A percentile compares a stretch with the other conserved stretches of the same genome.
phyloP scores from a whole-genome alignment of 2,329 filamentous ascomycete species.

The Zasmidium citrigriseum region DNA sequence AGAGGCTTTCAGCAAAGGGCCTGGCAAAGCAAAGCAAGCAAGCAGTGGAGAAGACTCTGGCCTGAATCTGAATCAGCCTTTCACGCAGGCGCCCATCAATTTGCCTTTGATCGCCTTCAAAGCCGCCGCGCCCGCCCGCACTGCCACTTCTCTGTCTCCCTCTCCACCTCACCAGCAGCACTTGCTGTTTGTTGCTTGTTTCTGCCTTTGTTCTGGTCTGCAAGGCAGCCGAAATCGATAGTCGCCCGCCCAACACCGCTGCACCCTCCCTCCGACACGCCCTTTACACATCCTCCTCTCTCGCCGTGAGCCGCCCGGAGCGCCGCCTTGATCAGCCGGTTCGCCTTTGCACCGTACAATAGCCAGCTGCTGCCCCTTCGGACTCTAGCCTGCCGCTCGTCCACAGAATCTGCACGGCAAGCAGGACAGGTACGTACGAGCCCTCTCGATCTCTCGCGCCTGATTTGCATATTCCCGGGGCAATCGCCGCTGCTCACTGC shows the following conservation, averaged over 20 bases:
- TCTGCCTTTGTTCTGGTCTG: too few relatives aligned
- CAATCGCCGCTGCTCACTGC: too few relatives aligned
- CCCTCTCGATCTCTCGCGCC: too few relatives aligned
- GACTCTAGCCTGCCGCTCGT: not conserved
- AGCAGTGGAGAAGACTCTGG: not conserved
- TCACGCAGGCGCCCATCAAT: too few relatives aligned
- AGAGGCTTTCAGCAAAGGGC: not conserved
- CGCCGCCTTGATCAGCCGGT: slow-evolving; percentile 1
- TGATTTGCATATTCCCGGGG: too few relatives aligned
- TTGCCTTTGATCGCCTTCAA: too few relatives aligned
- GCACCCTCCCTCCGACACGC: not conserved
- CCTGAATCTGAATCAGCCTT: not conserved
- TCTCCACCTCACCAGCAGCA: too few relatives aligned
- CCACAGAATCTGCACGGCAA: not conserved
- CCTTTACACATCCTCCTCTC: not conserved
- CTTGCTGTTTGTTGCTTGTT: too few relatives aligned
- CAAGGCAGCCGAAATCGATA: too few relatives aligned
- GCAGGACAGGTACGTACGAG: slow-evolving; percentile 4
- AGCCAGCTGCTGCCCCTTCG: slow-evolving; percentile 1
- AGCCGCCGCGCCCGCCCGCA: too few relatives aligned
- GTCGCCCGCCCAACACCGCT: too few relatives aligned
- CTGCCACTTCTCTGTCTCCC: too few relatives aligned
- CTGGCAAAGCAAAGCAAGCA: not conserved
- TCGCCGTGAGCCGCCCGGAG: not conserved
- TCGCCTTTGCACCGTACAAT: slow-evolving; percentile 9